Conservation (phyloP, 2,329 filamentous ascomycete genomes). For the Dactylellina haptotyla region DNA sequence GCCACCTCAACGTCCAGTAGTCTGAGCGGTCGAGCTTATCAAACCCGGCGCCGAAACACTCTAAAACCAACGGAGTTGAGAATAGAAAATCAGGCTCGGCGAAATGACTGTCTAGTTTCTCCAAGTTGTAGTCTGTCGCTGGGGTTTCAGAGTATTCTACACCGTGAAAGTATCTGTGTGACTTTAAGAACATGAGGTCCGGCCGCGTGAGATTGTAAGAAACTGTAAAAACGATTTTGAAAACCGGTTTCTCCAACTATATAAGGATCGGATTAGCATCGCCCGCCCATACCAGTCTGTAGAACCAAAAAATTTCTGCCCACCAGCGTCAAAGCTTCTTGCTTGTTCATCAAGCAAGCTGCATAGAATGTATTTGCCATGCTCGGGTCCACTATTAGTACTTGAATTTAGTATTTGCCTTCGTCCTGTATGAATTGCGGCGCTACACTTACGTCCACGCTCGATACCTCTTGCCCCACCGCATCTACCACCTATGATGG, state of each 20-base stretch:
- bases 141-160: conserved; percentile 57
- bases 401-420: neutral
- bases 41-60: conserved; percentile 82
- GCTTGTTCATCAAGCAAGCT: conserved; percentile 77
- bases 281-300: too few relatives aligned
- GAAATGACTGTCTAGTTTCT: conserved; percentile 13
- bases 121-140: conserved; percentile 1
- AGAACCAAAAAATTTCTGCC: neutral
- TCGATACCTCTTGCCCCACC: conserved; percentile 51
- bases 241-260: conserved; percentile 58
- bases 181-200: conserved; percentile 63
- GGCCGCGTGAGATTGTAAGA: conserved; percentile 64
- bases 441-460: conserved; percentile 28
- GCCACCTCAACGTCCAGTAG: conserved; percentile 81
- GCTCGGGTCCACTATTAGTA: conserved; percentile 75
- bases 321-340: conserved; percentile 63
- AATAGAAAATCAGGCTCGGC: conserved; percentile 64
- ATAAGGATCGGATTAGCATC: conserved; percentile 13
- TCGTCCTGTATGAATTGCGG: neutral
- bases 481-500: conserved; percentile 75
- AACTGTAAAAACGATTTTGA: conserved; percentile 59
- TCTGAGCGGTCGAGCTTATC: conserved; percentile 75
- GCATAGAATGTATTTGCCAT: conserved; percentile 70
- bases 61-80: conserved; percentile 77
- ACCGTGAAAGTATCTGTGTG: conserved; percentile 61